Conservation (phyloP, 768 basidiomycete species). For the Russula compacta region DNA sequence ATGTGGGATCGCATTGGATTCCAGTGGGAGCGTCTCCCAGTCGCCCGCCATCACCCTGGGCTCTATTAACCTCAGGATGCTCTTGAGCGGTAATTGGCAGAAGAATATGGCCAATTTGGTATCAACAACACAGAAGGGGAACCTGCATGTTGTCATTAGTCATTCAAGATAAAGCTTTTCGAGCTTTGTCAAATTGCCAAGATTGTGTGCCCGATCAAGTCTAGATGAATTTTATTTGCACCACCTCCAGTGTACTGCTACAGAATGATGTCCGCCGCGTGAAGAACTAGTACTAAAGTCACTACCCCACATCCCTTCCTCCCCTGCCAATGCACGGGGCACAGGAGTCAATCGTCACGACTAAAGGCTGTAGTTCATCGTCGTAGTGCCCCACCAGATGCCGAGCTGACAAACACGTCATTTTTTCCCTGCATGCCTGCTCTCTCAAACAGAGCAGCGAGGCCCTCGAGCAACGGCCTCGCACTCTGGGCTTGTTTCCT, state of each 20-base stretch:
- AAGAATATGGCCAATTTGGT: conserved; percentile 28
- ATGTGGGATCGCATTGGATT: conserved; percentile 31
- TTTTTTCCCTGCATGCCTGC: not conserved
- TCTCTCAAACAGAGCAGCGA: conserved; percentile 4
- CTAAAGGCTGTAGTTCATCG: not conserved
- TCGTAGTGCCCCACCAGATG: not conserved
- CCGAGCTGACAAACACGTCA: not conserved
- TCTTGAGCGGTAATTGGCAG: conserved; percentile 28
- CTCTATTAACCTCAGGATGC: conserved; percentile 21
- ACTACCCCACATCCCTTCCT: too few relatives aligned
- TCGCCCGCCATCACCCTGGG: conserved; percentile 29
- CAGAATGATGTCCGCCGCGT: too few relatives aligned
- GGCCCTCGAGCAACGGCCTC: conserved; percentile 8
- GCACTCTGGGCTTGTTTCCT: conserved; percentile 5
- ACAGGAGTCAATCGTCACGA: not conserved
- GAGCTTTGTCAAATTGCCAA: too few relatives aligned
- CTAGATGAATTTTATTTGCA: too few relatives aligned
- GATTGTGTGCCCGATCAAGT: too few relatives aligned
- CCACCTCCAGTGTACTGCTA: too few relatives aligned
- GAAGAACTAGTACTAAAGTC: too few relatives aligned
- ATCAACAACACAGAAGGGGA: conserved; percentile 29
- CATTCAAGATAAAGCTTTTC: conserved; percentile 21
- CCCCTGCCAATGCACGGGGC: not conserved
- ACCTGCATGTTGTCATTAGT: conserved; percentile 20
- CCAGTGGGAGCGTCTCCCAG: conserved; percentile 29